A percentile compares a stretch with the other conserved stretches of the same genome.
Evolutionary conservation across 2,329 filamentous ascomycete genomes (phyloP).

Genomic region (Orbilia ellipsospora): DNA sequence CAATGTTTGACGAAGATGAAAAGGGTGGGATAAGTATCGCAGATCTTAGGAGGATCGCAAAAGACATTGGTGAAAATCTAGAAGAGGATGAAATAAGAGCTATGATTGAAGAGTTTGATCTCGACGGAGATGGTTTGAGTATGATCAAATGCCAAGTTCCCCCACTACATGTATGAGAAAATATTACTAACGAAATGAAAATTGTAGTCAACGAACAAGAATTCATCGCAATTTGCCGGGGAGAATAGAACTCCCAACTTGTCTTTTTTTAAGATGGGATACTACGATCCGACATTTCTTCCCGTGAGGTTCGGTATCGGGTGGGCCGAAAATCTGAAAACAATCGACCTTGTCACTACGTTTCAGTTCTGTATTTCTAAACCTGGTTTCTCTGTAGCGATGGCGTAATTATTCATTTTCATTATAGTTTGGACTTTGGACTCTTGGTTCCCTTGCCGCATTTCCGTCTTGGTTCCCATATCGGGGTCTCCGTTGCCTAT

Average conservation of each 20-base stretch:
- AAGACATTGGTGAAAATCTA: constrained; percentile 90
- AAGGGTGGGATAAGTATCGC: constrained; percentile 87
- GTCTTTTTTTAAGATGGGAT: not conserved
- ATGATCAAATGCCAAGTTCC: constrained; percentile 24
- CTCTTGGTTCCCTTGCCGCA: not conserved
- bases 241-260: constrained; percentile 52
- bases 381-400: not conserved
- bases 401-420: not conserved
- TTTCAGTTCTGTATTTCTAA: not conserved
- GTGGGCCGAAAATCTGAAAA: too few species aligned
- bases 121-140: constrained; percentile 83
- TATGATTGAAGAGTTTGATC: constrained; percentile 98
- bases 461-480: not conserved
- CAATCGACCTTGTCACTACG: not conserved
- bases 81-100: constrained; percentile 91
- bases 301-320: not conserved
- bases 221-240: constrained; percentile 70
- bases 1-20: constrained; percentile 90
- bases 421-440: not conserved
- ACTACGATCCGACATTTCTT: not conserved
- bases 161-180: not conserved
- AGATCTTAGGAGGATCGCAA: constrained; percentile 85
- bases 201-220: constrained; percentile 73
- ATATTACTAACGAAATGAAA: constrained; percentile 19
- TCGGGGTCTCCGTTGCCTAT: constrained; percentile 1